phyloP scores from a whole-genome alignment of 2,329 filamentous ascomycete genomes.

The Fusarium odoratissimum region DNA sequence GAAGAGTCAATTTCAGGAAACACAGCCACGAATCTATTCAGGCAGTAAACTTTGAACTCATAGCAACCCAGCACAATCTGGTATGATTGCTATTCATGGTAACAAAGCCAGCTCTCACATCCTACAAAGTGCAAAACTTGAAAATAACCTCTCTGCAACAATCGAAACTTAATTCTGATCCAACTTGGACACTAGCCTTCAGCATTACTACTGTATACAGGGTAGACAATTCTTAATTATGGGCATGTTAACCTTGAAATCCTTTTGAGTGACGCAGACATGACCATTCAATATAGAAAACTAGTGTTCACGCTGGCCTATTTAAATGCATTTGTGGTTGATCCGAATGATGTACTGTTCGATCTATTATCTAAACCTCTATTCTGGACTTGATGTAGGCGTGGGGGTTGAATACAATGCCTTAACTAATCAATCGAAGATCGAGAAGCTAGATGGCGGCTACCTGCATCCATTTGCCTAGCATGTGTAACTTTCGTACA shows the following conservation, averaged over 20 bases:
- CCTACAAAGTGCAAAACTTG: not conserved
- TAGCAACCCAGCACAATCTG: not conserved
- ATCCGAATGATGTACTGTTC: not conserved
- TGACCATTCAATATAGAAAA: not conserved
- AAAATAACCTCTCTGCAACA: not conserved
- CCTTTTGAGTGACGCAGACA: not conserved
- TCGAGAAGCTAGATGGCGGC: not conserved
- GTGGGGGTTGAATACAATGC: not conserved
- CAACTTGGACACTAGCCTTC: too few relatives aligned
- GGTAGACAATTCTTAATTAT: not conserved
- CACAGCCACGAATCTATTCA: too few relatives aligned
- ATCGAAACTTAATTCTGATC: not conserved
- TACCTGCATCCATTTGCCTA: slow-evolving; percentile 3
- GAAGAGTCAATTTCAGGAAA: not conserved
- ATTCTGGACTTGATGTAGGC: not conserved
- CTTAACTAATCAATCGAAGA: not conserved
- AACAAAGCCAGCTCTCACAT: not conserved
- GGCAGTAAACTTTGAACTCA: not conserved
- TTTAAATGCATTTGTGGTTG: not conserved
- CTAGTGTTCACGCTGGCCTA: not conserved
- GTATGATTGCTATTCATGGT: not conserved
- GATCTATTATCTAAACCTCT: not conserved
- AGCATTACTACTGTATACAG: too few relatives aligned
- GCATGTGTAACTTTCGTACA: not conserved
- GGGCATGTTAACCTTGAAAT: not conserved